phyloP scores from a whole-genome alignment of 2,329 filamentous ascomycete species.

The Fusarium multiceps region DNA sequence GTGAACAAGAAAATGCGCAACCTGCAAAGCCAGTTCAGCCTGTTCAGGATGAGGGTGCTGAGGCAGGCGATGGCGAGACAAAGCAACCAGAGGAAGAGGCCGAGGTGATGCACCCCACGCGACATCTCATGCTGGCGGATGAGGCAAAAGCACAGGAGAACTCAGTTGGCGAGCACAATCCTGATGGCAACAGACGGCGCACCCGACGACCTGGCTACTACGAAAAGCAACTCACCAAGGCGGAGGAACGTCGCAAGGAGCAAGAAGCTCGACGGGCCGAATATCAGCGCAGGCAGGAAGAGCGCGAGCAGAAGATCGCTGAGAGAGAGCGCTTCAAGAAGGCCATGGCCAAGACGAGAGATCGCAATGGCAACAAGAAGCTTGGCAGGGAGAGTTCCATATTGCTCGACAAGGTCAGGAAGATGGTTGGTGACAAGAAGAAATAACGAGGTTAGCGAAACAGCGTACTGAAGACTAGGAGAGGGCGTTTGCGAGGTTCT shows the following conservation, averaged over 20 bases:
- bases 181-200: conserved; percentile 51
- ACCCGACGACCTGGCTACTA: conserved; percentile 67
- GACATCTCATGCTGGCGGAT: conserved; percentile 56
- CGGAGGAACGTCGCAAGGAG: conserved; percentile 56
- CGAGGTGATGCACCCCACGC: conserved; percentile 52
- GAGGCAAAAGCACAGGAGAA: conserved; percentile 52
- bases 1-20: conserved; percentile 49
- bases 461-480: background rate
- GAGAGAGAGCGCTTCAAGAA: conserved; percentile 73
- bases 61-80: conserved; percentile 32
- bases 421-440: conserved; percentile 65
- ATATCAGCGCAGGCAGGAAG: conserved; percentile 63
- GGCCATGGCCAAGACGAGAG: conserved; percentile 79
- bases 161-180: conserved; percentile 30
- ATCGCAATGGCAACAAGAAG: conserved; percentile 80
- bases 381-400: conserved; percentile 83
- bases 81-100: conserved; percentile 32
- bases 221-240: conserved; percentile 69
- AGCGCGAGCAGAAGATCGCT: conserved; percentile 73
- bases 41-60: conserved; percentile 31
- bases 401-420: conserved; percentile 81
- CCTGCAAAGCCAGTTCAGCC: conserved; percentile 30
- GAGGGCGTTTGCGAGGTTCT: conserved; percentile 28
- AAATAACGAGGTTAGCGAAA: conserved; percentile 9
- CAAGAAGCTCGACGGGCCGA: conserved; percentile 58